Evolutionary conservation across 768 basidiomycete genomes (phyloP), one percentile per base, ranked within the genome.

Genomic region (Guyanaporus albipodus): DNA sequence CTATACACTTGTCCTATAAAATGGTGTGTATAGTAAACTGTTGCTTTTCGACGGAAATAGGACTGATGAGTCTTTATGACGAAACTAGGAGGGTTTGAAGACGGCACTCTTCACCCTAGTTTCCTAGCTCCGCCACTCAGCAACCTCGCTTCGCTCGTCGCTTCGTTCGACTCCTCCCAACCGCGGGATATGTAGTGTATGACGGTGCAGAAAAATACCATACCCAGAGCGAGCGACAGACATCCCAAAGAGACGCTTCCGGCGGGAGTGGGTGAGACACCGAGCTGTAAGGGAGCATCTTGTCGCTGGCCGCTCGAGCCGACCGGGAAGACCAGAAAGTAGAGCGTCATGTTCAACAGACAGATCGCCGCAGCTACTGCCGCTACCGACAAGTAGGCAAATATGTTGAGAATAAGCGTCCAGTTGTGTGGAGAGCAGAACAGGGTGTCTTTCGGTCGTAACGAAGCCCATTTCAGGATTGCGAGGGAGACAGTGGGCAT

Each of bases 341-440:
- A 22, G 11, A 50, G 37, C 14, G 49, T 47, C 33, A 50, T 19
- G 22, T 50, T 50, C 38, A 50, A 14, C 23, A 50, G 39, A 31
- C 38, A 40, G 21, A 50, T 50, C 17, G 49, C 49, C 15, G 28
- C 15, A 8, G 19, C 35, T 21, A 36, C 35, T 36, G 49, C 44
- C 7, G 27, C 45, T 15, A 41, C 45, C n/a, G 49, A 46, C 8
- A 11, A 32, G 26, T 47, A 50, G 31, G 35, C 17, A 10, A 40
- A 36, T 21, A 50, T 28, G 29, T 41, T 41, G 33, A 50, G 49
- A 8, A 50, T 29, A 14, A 54, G 38, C 10, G 59, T 62, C 62
- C 62, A 64, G 35, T 55, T 42, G 21, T 49, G 49, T 29, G 60
- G 62, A 34, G 56, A 57, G 11, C 54, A 57, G 35, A 36, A 36